A percentile compares a stretch with the other conserved stretches of the same genome.
Conservation (phyloP, 1,139 yeast genomes). For the Magnusiomyces fungicola region DNA sequence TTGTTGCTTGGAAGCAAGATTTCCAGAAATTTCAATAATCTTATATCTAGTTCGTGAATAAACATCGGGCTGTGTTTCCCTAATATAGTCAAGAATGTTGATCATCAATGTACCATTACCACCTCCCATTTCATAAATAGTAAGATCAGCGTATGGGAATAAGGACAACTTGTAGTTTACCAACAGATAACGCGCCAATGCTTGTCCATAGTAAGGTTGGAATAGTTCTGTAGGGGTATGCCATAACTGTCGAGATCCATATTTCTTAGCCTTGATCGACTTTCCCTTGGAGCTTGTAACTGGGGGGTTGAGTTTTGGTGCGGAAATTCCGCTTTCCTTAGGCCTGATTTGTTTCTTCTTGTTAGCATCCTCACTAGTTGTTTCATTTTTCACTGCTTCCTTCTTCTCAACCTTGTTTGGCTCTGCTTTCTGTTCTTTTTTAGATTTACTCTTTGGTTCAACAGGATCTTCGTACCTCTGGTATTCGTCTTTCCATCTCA, state of each 20-base stretch:
- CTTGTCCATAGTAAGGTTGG: constrained; percentile 74
- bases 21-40: constrained; percentile 68
- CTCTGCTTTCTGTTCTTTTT: no score
- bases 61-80: constrained; percentile 60
- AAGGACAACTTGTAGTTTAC: constrained; percentile 61
- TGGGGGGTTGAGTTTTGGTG: constrained; percentile 25
- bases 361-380: constrained; percentile 7
- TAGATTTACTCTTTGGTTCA: no score
- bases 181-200: constrained; percentile 65
- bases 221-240: constrained; percentile 86
- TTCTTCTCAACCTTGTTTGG: constrained; percentile 13
- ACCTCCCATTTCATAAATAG: constrained; percentile 84
- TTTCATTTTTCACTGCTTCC: constrained; percentile 7
- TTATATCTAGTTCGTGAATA: constrained; percentile 61
- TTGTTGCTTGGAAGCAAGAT: constrained; percentile 58
- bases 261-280: neutral
- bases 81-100: constrained; percentile 63
- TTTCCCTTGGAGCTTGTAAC: no score
- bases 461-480: constrained; percentile 42
- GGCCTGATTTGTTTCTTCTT: neutral
- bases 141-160: constrained; percentile 58
- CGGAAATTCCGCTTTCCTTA: constrained; percentile 6
- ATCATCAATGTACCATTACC: constrained; percentile 86
- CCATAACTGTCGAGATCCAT: constrained; percentile 58
- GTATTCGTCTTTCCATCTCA: constrained; percentile 63